A percentile compares a stretch with the other conserved stretches of the same genome.
Conservation (phyloP, 495 filamentous ascomycete genomes). For the Platismatia glauca region DNA sequence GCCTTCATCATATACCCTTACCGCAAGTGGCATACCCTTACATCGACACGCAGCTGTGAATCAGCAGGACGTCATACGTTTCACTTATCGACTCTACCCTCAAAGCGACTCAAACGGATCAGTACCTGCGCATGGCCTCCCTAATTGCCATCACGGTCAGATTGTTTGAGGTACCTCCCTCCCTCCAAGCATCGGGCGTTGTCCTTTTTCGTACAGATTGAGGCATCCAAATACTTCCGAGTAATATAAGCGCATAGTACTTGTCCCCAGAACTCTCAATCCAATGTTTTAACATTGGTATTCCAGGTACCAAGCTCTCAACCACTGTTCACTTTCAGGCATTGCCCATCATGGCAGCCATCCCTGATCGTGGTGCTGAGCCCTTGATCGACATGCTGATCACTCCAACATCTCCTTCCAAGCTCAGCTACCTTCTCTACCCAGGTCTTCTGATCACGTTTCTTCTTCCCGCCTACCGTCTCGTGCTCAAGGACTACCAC, state of each 20-base stretch:
- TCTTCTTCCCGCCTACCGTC: conserved; percentile 43
- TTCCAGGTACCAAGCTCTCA: conserved; percentile 18
- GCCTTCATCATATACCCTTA: too few species aligned
- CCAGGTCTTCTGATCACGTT: conserved; percentile 42
- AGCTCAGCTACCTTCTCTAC: conserved; percentile 36
- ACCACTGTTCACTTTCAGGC: conserved; percentile 27
- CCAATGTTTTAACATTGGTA: conserved; percentile 9
- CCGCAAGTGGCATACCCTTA: neutral
- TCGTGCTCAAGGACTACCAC: conserved; percentile 62
- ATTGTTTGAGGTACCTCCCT: conserved; percentile 5
- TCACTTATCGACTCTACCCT: neutral
- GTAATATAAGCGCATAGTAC: conserved; percentile 16
- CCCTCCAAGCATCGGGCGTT: conserved; percentile 8
- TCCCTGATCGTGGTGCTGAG: conserved; percentile 38
- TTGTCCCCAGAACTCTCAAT: neutral
- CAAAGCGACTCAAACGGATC: neutral
- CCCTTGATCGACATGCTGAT: conserved; percentile 36
- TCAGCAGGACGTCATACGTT: too few species aligned
- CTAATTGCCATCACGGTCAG: neutral
- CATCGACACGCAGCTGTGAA: neutral
- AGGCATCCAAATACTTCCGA: conserved; percentile 18
- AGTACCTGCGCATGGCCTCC: neutral
- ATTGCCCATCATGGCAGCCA: conserved; percentile 40
- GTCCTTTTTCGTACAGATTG: conserved; percentile 4
- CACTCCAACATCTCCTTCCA: conserved; percentile 29